Evolutionary conservation across 2,329 filamentous ascomycete genomes (phyloP).

Genomic region (Trichophyton schoenleinii): DNA sequence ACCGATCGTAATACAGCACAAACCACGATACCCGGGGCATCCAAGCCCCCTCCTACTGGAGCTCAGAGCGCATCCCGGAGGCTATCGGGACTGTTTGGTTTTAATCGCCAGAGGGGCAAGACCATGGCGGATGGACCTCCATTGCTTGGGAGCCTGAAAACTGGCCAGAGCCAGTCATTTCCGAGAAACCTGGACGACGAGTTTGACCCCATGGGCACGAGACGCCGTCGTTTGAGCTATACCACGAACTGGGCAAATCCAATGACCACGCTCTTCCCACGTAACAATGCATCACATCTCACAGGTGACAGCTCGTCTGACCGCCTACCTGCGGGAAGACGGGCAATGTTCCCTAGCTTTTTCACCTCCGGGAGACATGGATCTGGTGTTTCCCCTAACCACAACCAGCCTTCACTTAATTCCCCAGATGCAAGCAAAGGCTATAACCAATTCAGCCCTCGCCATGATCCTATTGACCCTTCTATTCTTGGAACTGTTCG

Average conservation of each 20-base stretch:
- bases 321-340: conserved; percentile 23
- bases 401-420: conserved; percentile 21
- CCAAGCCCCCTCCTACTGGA: conserved; percentile 21
- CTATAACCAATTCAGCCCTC: conserved; percentile 37
- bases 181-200: conserved; percentile 43
- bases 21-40: background rate
- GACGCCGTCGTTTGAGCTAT: conserved; percentile 44
- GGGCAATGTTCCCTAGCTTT: conserved; percentile 31
- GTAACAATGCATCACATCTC: conserved; percentile 32
- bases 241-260: conserved; percentile 44
- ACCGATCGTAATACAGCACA: conserved; percentile 20
- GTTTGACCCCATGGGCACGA: conserved; percentile 37
- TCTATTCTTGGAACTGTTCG: conserved; percentile 32
- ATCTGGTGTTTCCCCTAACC: conserved; percentile 21
- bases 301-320: conserved; percentile 32
- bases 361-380: conserved; percentile 31
- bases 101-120: conserved; percentile 50
- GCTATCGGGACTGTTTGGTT: conserved; percentile 46
- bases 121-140: conserved; percentile 48
- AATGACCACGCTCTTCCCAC: conserved; percentile 35
- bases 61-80: conserved; percentile 38
- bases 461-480: conserved; percentile 36
- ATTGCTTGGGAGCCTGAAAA: conserved; percentile 45
- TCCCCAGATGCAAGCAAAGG: conserved; percentile 25
- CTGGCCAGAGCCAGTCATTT: conserved; percentile 52